A percentile compares a stretch with the other conserved stretches of the same genome.
Evolutionary conservation across 164 flowering plant genomes (phyloP).

Genomic region (Akebia trifoliata): DNA sequence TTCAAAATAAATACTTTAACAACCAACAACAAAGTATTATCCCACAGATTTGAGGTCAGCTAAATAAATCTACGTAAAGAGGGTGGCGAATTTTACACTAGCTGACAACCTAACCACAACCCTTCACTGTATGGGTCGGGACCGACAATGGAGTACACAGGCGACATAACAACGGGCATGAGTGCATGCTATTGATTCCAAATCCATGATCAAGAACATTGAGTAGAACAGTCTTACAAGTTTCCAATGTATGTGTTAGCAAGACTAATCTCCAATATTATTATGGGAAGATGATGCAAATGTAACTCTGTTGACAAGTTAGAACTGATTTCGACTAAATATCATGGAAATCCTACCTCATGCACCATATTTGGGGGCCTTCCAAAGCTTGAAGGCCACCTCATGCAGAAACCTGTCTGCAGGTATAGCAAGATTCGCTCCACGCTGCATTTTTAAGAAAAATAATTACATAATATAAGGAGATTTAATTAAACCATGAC

Average conservation of each 20-base stretch:
- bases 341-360: slow-evolving; percentile 15
- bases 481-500: background rate
- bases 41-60: no score
- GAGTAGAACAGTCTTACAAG: background rate
- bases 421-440: slow-evolving; percentile 70
- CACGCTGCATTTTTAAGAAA: slow-evolving; percentile 39
- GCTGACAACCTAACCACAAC: no score
- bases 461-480: background rate
- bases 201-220: background rate
- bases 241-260: background rate
- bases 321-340: background rate
- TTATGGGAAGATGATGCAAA: background rate
- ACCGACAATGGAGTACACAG: no score
- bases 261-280: background rate
- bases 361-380: slow-evolving; percentile 76
- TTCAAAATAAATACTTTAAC: no score
- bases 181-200: background rate
- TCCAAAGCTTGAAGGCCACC: slow-evolving; percentile 96
- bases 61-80: no score
- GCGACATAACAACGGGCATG: no score
- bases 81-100: no score
- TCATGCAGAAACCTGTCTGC: slow-evolving; percentile 87
- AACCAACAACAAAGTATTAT: no score
- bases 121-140: no score
- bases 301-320: background rate